phyloP scores from a whole-genome alignment of 164 flowering plant genomes.

The Vitis rotundifolia region DNA sequence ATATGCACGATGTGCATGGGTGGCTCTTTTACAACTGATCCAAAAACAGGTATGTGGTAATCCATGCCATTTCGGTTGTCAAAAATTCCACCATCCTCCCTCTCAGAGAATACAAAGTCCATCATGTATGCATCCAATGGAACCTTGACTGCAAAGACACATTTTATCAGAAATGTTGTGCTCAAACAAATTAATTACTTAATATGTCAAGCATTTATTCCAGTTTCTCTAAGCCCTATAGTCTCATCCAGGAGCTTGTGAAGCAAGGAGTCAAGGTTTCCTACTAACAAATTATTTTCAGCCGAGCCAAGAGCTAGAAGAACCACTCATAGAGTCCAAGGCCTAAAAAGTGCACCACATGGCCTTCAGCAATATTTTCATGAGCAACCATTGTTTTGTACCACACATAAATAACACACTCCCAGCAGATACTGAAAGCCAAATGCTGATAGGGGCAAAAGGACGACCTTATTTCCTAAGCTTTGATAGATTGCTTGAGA shows the following conservation, averaged over 20 bases:
- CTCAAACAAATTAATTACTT: neutral
- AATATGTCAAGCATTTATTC: neutral
- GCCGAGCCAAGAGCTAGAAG: too few species aligned
- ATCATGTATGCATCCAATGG: slow-evolving; percentile 95
- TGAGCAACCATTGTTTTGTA: too few species aligned
- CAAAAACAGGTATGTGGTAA: slow-evolving; percentile 89
- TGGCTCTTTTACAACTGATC: slow-evolving; percentile 81
- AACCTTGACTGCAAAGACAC: slow-evolving; percentile 67
- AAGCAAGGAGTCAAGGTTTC: too few species aligned
- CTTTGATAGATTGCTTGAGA: too few species aligned
- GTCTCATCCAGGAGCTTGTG: too few species aligned
- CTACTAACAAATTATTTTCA: too few species aligned
- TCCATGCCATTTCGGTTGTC: slow-evolving; percentile 89
- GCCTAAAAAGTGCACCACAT: too few species aligned
- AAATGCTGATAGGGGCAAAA: neutral
- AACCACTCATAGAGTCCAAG: too few species aligned
- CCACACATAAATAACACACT: too few species aligned
- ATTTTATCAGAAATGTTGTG: neutral
- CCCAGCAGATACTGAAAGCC: too few species aligned
- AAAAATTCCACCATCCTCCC: slow-evolving; percentile 87
- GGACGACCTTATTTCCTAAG: neutral
- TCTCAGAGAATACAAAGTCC: slow-evolving; percentile 99
- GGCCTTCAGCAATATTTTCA: too few species aligned
- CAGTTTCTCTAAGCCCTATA: neutral
- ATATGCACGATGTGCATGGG: slow-evolving; percentile 95